Percentiles rank a stretch among this genome's conserved stretches.
Conservation (phyloP, 1,284 basidiomycete genomes). For the Puccinia coronata region DNA sequence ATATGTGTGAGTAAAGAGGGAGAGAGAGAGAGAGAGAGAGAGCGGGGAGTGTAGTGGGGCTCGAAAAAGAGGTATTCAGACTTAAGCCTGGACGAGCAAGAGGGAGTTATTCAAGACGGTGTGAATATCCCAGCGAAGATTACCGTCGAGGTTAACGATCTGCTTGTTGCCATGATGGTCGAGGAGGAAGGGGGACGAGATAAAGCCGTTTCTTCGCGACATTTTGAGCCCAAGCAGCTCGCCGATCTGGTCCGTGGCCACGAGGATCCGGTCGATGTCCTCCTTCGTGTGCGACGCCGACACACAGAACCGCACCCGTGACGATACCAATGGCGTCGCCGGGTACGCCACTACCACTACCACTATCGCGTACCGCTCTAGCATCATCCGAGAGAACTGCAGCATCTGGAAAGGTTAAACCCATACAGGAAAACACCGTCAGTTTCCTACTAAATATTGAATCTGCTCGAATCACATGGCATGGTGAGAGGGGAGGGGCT, state of each 20-base stretch:
- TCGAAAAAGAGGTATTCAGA: no score
- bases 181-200: not conserved
- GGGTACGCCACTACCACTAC: conserved; percentile 63
- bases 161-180: no score
- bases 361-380: conserved; percentile 53
- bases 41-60: no score
- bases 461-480: not conserved
- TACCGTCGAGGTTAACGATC: conserved; percentile 4
- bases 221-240: conserved; percentile 73
- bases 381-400: not conserved
- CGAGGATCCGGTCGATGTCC: conserved; percentile 83
- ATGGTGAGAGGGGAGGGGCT: no score
- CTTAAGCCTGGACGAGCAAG: conserved; percentile 26
- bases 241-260: conserved; percentile 90
- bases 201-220: conserved; percentile 63
- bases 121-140: conserved; percentile 4
- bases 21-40: not conserved
- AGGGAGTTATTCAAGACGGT: conserved; percentile 13
- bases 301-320: conserved; percentile 89
- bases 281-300: conserved; percentile 95
- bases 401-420: no score
- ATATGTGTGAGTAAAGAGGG: no score
- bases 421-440: not conserved
- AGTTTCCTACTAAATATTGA: not conserved
- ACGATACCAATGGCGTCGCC: conserved; percentile 85